These are phyloP conservation scores for Blastocystis sp. DNA, from an alignment of 352 stramenopile species.

Conservation along the genomic window DNA sequence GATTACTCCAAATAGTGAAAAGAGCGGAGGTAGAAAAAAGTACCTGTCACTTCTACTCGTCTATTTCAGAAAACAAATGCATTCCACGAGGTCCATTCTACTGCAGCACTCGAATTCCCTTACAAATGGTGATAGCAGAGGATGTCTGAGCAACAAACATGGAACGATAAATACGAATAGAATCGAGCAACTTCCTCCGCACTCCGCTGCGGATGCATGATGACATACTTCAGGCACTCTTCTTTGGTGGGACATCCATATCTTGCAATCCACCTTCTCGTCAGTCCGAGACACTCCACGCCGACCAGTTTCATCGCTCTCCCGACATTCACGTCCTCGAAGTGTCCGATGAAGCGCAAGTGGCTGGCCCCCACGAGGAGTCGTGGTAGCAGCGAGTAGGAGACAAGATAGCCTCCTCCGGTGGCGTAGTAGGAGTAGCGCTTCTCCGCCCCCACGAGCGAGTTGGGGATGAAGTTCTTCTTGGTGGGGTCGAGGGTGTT, in stretches of 20 bases:
- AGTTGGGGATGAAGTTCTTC: constrained; percentile 39
- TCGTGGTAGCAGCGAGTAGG: background rate
- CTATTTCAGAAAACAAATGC: too few relatives aligned
- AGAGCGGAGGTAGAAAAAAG: too few relatives aligned
- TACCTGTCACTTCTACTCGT: too few relatives aligned
- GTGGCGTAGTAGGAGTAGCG: constrained; percentile 45
- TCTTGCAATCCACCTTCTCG: background rate
- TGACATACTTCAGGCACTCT: background rate
- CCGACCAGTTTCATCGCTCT: background rate
- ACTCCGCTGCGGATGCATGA: background rate
- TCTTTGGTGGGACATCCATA: background rate
- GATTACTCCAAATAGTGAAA: too few relatives aligned
- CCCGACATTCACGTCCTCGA: constrained; percentile 54
- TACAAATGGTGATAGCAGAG: background rate
- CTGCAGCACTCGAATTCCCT: too few relatives aligned
- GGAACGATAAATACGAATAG: constrained; percentile 1
- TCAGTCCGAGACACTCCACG: background rate
- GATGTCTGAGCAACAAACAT: constrained; percentile 13
- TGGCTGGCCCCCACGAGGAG: constrained; percentile 13
- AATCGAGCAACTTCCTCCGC: background rate
- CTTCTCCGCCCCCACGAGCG: background rate
- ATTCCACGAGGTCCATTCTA: too few relatives aligned
- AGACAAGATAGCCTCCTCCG: constrained; percentile 29
- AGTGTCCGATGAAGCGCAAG: constrained; percentile 30
- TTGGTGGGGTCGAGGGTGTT: background rate